phyloP scores from a whole-genome alignment of 75 land plant genomes.

The Selaginella moellendorffii region DNA sequence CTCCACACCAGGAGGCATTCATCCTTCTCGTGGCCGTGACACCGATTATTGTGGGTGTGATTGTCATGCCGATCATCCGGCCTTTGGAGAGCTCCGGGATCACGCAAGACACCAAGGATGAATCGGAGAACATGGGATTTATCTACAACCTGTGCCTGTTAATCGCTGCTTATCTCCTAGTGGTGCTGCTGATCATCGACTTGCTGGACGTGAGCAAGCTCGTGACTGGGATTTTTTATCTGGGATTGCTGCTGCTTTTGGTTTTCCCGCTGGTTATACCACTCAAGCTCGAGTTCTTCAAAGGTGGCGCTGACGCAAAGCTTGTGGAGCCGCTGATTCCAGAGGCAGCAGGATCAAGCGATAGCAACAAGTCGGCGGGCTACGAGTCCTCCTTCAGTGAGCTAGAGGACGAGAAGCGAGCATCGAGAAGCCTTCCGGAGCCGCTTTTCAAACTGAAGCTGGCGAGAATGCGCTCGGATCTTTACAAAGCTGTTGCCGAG shows the following conservation, averaged over 20 bases:
- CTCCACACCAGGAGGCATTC: neutral
- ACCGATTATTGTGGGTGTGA: no score
- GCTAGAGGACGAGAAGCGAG: slow-evolving; percentile 66
- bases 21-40: neutral
- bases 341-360: neutral
- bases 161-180: slow-evolving; percentile 31
- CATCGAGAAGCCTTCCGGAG: slow-evolving; percentile 16
- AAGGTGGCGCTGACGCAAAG: neutral
- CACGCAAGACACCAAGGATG: no score
- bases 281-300: slow-evolving; percentile 7
- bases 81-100: no score
- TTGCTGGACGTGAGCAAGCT: neutral
- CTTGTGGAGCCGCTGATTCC: neutral
- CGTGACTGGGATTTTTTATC: slow-evolving; percentile 13
- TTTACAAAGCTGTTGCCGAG: slow-evolving; percentile 66
- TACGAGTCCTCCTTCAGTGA: slow-evolving; percentile 85
- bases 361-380: no score
- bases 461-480: slow-evolving; percentile 13
- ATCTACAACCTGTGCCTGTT: slow-evolving; percentile 26
- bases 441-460: slow-evolving; percentile 3
- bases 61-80: no score
- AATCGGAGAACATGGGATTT: slow-evolving; percentile 20
- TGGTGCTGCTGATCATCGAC: slow-evolving; percentile 31
- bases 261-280: slow-evolving; percentile 45
- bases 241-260: slow-evolving; percentile 23